phyloP scores from a whole-genome alignment of 768 basidiomycete genomes.

The Rhodosporidiobolus odoratus region DNA sequence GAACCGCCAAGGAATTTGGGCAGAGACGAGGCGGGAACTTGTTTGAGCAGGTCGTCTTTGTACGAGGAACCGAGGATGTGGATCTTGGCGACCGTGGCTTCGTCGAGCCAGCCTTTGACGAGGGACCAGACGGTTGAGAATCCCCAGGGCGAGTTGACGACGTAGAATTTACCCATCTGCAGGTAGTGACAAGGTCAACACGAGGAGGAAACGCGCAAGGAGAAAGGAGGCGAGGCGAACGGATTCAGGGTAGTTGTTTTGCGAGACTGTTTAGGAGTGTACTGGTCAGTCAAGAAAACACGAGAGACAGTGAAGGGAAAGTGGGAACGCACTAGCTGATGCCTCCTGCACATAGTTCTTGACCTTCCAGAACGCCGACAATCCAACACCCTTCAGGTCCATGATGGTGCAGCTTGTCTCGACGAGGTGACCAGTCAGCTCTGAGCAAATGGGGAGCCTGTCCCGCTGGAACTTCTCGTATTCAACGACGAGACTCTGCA shows the following conservation, averaged over 20 bases:
- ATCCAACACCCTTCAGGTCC: slow-evolving; percentile 63
- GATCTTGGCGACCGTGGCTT: slow-evolving; percentile 91
- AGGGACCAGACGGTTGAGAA: slow-evolving; percentile 83
- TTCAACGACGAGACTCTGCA: slow-evolving; percentile 80
- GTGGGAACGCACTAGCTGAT: slow-evolving; percentile 45
- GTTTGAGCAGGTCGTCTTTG: slow-evolving; percentile 67
- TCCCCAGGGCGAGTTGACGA: slow-evolving; percentile 93
- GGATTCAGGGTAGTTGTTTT: slow-evolving; percentile 83
- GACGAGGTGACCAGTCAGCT: slow-evolving; percentile 71
- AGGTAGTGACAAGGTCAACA: not conserved
- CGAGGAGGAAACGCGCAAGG: not conserved
- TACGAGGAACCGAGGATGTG: slow-evolving; percentile 74
- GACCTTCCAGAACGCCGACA: slow-evolving; percentile 80
- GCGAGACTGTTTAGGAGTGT: slow-evolving; percentile 57
- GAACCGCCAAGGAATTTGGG: slow-evolving; percentile 78
- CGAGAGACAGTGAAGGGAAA: not conserved
- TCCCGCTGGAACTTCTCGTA: slow-evolving; percentile 82
- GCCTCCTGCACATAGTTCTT: slow-evolving; percentile 82
- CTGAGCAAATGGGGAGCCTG: slow-evolving; percentile 66
- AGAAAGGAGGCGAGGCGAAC: not conserved
- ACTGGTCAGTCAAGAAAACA: not conserved
- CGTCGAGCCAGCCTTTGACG: slow-evolving; percentile 90
- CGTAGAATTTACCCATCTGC: slow-evolving; percentile 91
- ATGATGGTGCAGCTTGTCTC: slow-evolving; percentile 98
- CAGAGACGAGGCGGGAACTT: slow-evolving; percentile 77